Conservation (phyloP, 2,329 filamentous ascomycete species). For the Beauveria australis region DNA sequence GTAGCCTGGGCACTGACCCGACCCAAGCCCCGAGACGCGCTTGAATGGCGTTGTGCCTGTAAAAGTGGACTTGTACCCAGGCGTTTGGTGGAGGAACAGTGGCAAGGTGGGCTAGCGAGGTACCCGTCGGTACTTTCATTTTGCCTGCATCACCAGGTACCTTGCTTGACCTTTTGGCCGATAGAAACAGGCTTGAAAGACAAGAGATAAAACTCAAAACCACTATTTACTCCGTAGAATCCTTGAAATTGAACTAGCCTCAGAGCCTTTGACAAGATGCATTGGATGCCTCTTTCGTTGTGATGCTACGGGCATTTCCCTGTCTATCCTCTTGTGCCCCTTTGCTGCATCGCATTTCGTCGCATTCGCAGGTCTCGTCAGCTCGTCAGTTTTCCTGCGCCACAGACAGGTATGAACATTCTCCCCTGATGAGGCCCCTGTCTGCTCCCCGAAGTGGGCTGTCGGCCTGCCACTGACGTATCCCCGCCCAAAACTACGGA, state of each 20-base stretch:
- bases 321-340: background rate
- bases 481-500: too few relatives aligned
- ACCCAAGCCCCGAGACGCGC: background rate
- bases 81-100: background rate
- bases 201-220: too few relatives aligned
- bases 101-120: background rate
- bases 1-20: conserved; percentile 1
- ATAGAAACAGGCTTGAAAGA: too few relatives aligned
- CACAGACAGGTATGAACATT: too few relatives aligned
- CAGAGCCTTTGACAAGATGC: too few relatives aligned
- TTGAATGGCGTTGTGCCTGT: background rate
- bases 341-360: background rate
- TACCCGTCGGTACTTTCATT: background rate
- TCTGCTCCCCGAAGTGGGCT: too few relatives aligned
- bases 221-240: too few relatives aligned
- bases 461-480: too few relatives aligned
- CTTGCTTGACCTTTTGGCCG: too few relatives aligned
- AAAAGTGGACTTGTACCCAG: background rate
- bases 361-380: background rate
- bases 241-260: too few relatives aligned
- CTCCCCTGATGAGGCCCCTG: too few relatives aligned
- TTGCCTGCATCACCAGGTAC: too few relatives aligned
- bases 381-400: background rate
- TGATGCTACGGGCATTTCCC: background rate
- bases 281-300: background rate